Conservation (phyloP, 192 early-diverging fungal species). For the Umbelopsis ramanniana region DNA sequence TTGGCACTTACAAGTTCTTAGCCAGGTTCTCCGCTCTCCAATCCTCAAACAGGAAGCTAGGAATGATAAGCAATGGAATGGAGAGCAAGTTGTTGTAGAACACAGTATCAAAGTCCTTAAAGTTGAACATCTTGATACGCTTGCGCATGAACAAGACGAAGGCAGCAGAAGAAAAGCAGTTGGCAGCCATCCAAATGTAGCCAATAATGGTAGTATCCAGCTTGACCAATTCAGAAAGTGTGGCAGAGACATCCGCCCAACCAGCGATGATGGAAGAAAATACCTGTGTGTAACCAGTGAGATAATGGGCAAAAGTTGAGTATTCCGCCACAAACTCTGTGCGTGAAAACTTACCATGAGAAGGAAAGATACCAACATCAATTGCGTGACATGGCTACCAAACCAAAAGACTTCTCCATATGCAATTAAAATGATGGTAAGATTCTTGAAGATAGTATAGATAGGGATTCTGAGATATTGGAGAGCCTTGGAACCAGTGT, state of each 20-base stretch:
- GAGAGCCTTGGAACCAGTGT: slow-evolving; percentile 93
- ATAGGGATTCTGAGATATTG: slow-evolving; percentile 92
- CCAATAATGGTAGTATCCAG: slow-evolving; percentile 57
- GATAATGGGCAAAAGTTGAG: neutral
- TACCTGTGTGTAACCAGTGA: slow-evolving; percentile 51
- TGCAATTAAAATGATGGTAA: slow-evolving; percentile 97
- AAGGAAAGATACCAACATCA: slow-evolving; percentile 83
- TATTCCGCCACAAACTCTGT: neutral
- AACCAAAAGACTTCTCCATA: slow-evolving; percentile 89
- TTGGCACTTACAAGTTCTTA: slow-evolving; percentile 58
- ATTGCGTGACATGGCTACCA: slow-evolving; percentile 75
- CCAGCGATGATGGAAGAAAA: slow-evolving; percentile 87
- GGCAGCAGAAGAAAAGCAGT: slow-evolving; percentile 88
- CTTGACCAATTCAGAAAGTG: slow-evolving; percentile 31
- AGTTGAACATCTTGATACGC: slow-evolving; percentile 85
- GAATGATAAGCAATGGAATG: slow-evolving; percentile 74
- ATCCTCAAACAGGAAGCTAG: slow-evolving; percentile 72
- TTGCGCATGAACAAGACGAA: slow-evolving; percentile 92
- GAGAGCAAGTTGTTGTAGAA: slow-evolving; percentile 96
- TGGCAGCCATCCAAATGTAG: slow-evolving; percentile 90
- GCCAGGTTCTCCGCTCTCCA: slow-evolving; percentile 64
- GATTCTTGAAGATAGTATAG: slow-evolving; percentile 98
- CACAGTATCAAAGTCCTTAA: slow-evolving; percentile 98
- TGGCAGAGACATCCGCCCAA: slow-evolving; percentile 69
- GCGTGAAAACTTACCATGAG: slow-evolving; percentile 66